Evolutionary conservation across 2,329 filamentous ascomycete genomes (phyloP), one percentile per base, ranked within the genome.

Genomic region (Cladosporium phlei): DNA sequence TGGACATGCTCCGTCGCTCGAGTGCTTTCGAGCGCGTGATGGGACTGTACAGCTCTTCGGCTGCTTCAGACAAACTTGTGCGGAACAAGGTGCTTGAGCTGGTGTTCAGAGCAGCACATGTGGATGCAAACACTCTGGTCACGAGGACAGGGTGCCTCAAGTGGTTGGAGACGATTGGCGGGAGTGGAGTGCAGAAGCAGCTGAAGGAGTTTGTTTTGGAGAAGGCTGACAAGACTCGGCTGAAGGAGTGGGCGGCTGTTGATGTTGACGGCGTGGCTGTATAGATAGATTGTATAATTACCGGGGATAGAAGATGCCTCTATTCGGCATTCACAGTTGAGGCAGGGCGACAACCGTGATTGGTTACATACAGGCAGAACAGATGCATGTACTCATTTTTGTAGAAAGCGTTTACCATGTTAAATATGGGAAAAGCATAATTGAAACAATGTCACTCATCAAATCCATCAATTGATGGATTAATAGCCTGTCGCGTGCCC

Each of bases 11-110:
- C 66, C 70, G 79, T 24, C 72, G 71, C n/a, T 32, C 44, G 19
- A 43, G 38, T 22, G 79, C 88, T 47, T 86, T 94, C 57, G 87
- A 94, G 64, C 82, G 86, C 52, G 65, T 93, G 2, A 72, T 93
- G 34, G 78, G 80, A 1, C 68, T 88, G 17, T 88, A 83, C 44
- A 74, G 74, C 25, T 86, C 85, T 33, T 79, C 84, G 0, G 82
- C 81, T 45, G 74, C 86, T 50, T 73, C 77, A 3, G 65, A 74
- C 12, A 54, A 55, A 29, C 20, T 27, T 5, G 69, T 84, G 12
- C 79, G 80, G 49, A 79, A 78, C 44, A 80, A 82, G 60, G 75
- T 93, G 17, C 55, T 80, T 10, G 71, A 74, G 50, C 54, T 83
- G 11, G 50, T 94, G 12, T 83, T 83, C 58, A 76, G 84, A 30